phyloP scores from a whole-genome alignment of 2,329 filamentous ascomycete species.

The Alternaria alternata region DNA sequence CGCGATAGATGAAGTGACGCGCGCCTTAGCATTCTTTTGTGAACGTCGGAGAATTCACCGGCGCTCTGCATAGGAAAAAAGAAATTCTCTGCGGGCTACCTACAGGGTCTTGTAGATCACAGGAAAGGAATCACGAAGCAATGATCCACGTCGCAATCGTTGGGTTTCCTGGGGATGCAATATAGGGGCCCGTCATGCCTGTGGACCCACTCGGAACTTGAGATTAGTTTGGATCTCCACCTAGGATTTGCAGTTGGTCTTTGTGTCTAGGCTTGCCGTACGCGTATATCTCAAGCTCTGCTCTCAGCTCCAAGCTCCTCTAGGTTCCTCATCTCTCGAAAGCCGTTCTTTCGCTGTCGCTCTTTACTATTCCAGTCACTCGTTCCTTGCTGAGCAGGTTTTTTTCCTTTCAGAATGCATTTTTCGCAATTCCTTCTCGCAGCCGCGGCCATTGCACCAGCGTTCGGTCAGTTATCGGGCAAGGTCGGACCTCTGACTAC shows the following conservation, averaged over 20 bases:
- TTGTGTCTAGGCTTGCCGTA: not conserved
- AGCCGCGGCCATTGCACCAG: slow-evolving; percentile 27
- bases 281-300: not conserved
- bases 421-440: slow-evolving; percentile 33
- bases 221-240: slow-evolving; percentile 4
- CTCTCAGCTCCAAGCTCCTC: slow-evolving; percentile 1
- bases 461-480: slow-evolving; percentile 45
- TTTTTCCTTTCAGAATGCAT: slow-evolving; percentile 33
- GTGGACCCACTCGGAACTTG: not conserved
- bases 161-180: not conserved
- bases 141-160: not conserved
- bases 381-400: slow-evolving; percentile 38
- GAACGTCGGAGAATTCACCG: slow-evolving; percentile 1
- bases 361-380: slow-evolving; percentile 23
- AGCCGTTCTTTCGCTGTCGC: slow-evolving; percentile 3
- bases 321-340: not conserved
- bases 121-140: not conserved
- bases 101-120: not conserved
- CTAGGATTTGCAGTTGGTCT: not conserved
- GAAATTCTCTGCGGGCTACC: not conserved
- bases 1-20: slow-evolving; percentile 9
- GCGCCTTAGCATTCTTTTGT: not conserved
- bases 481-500: slow-evolving; percentile 44
- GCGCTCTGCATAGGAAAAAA: not conserved
- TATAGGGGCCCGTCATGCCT: slow-evolving; percentile 1